phyloP scores from a whole-genome alignment of 1,139 yeast species.

The Yamadazyma diddensiae region DNA sequence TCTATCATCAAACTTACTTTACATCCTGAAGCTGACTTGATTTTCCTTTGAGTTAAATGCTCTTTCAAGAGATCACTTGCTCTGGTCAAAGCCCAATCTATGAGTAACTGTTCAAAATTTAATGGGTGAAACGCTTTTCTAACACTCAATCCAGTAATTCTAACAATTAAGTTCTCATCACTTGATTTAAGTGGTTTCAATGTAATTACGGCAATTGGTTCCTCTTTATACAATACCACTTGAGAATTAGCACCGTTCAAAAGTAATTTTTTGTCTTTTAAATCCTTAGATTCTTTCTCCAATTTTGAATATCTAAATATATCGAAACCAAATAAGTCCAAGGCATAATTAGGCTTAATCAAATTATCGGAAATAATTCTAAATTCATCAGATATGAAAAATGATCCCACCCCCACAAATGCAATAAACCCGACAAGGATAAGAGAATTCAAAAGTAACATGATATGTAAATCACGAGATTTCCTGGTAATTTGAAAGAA shows the following conservation, averaged over 20 bases:
- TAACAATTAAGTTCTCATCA: slow-evolving; percentile 40
- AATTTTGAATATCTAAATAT: slow-evolving; percentile 44
- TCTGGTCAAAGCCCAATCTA: slow-evolving; percentile 58
- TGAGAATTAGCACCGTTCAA: slow-evolving; percentile 46
- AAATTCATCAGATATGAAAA: slow-evolving; percentile 43
- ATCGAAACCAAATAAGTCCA: slow-evolving; percentile 52
- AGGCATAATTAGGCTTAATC: slow-evolving; percentile 27
- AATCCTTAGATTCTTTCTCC: slow-evolving; percentile 18
- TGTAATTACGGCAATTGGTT: slow-evolving; percentile 64
- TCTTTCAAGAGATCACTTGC: slow-evolving; percentile 39
- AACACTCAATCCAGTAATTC: slow-evolving; percentile 57
- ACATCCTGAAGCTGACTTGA: slow-evolving; percentile 25
- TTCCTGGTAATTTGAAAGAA: slow-evolving; percentile 20
- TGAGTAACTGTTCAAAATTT: slow-evolving; percentile 58
- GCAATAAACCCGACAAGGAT: slow-evolving; percentile 15
- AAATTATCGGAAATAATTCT: slow-evolving; percentile 43
- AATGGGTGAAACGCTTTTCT: slow-evolving; percentile 63
- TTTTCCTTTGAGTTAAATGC: slow-evolving; percentile 22
- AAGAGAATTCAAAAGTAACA: slow-evolving; percentile 27
- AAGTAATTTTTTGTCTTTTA: slow-evolving; percentile 26
- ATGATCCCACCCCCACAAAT: slow-evolving; percentile 19
- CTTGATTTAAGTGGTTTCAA: slow-evolving; percentile 34
- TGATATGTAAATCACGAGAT: slow-evolving; percentile 26
- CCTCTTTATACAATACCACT: slow-evolving; percentile 56
- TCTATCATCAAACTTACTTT: slow-evolving; percentile 37